phyloP scores from a whole-genome alignment of 2,329 filamentous ascomycete genomes.

The Colletotrichum somersetense region DNA sequence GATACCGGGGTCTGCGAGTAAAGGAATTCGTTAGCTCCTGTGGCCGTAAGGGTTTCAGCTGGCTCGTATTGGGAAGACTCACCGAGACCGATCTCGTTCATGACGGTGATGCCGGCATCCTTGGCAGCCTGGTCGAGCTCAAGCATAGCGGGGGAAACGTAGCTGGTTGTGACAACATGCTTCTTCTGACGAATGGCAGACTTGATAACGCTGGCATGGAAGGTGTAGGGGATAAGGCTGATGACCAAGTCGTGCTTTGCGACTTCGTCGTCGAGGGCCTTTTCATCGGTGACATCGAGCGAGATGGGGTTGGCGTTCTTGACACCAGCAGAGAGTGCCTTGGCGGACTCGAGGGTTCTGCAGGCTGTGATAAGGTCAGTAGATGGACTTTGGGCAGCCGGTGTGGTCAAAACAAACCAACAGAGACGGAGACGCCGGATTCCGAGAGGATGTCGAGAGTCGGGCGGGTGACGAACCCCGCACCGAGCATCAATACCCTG shows the following conservation, averaged over 20 bases:
- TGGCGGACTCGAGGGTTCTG: conserved; percentile 81
- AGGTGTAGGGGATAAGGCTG: conserved; percentile 90
- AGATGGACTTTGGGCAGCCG: background rate
- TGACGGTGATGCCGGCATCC: conserved; percentile 94
- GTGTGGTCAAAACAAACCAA: conserved; percentile 61
- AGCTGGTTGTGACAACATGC: conserved; percentile 94
- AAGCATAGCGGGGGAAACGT: conserved; percentile 91
- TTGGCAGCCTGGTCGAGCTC: conserved; percentile 86
- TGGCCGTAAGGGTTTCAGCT: background rate
- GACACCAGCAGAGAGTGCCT: conserved; percentile 80
- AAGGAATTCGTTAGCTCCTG: background rate
- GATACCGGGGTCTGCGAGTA: conserved; percentile 72
- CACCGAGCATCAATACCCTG: conserved; percentile 58
- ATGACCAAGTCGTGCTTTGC: conserved; percentile 84
- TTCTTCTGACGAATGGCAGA: conserved; percentile 93
- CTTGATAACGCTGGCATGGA: conserved; percentile 91
- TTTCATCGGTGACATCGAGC: conserved; percentile 83
- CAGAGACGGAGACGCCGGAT: conserved; percentile 70
- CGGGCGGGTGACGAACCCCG: conserved; percentile 72
- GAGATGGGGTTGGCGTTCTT: conserved; percentile 81
- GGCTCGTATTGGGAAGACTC: background rate
- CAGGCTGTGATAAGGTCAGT: conserved; percentile 70
- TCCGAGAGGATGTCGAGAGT: conserved; percentile 73
- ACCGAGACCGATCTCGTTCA: conserved; percentile 91
- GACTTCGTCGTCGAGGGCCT: conserved; percentile 84